A percentile compares a stretch with the other conserved stretches of the same genome.
These are phyloP conservation scores for Xerocomus spinulosus DNA, from an alignment of 768 basidiomycete genomes.

Conservation along the genomic window DNA sequence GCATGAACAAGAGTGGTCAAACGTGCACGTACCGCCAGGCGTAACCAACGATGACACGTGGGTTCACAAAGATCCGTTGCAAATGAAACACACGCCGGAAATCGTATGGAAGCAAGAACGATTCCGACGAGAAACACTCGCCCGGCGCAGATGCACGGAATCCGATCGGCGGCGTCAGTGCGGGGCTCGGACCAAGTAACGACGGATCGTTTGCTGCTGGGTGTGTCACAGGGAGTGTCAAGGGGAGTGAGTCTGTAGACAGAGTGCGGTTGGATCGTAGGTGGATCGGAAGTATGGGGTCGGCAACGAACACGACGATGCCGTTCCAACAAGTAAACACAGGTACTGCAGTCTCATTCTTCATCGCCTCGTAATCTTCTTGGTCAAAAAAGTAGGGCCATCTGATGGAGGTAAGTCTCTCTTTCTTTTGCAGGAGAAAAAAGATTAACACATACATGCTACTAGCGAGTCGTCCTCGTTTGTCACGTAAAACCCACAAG, in stretches of 20 bases:
- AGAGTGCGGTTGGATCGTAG: conserved; percentile 37
- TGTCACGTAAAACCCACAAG: conserved; percentile 22
- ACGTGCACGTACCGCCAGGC: conserved; percentile 27
- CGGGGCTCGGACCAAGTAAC: conserved; percentile 14
- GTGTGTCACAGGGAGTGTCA: conserved; percentile 9
- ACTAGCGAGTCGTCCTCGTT: conserved; percentile 13
- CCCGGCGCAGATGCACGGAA: conserved; percentile 15
- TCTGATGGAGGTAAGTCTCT: background rate
- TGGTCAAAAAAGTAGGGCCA: conserved; percentile 43
- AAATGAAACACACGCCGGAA: conserved; percentile 36
- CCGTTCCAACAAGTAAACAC: conserved; percentile 47
- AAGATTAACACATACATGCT: conserved; percentile 6
- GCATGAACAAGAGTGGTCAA: background rate
- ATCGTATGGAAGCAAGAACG: conserved; percentile 41
- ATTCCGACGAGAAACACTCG: conserved; percentile 33
- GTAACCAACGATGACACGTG: conserved; percentile 37
- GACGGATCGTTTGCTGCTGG: conserved; percentile 9
- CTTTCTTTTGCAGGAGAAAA: background rate
- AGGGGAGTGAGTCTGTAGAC: conserved; percentile 29
- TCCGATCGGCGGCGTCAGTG: conserved; percentile 13
- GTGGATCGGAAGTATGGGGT: conserved; percentile 37
- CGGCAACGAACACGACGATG: conserved; percentile 37
- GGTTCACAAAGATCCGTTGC: conserved; percentile 35
- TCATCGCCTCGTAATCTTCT: conserved; percentile 32
- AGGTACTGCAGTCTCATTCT: conserved; percentile 37